Conservation (phyloP, 208 protist species). For the Wallacemonas sp. region DNA sequence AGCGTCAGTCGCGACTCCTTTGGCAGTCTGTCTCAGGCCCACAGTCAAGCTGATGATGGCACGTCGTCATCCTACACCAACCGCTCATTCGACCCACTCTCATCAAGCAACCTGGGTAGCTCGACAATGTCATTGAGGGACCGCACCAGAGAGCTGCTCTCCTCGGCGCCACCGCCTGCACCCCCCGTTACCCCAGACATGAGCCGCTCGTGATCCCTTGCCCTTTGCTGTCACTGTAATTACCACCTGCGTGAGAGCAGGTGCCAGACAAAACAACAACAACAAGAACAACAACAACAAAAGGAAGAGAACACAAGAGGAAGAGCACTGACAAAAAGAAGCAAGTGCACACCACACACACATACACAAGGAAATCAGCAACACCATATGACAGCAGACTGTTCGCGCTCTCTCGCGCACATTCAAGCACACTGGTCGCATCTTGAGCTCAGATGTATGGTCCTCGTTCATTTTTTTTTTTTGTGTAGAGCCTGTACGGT, state of each 20-base stretch:
- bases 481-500: too few species aligned
- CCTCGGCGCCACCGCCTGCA: slow-evolving; percentile 9
- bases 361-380: not conserved
- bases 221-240: not conserved
- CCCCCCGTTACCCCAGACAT: not conserved
- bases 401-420: too few species aligned
- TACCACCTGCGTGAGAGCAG: not conserved
- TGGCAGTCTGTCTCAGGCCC: slow-evolving; percentile 6
- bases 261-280: not conserved
- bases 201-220: not conserved
- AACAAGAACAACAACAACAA: not conserved
- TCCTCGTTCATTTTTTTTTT: too few species aligned
- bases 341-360: not conserved
- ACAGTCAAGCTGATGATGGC: slow-evolving; percentile 8
- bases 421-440: too few species aligned
- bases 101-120: slow-evolving; percentile 7
- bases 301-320: not conserved
- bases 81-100: slow-evolving; percentile 16
- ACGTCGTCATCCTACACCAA: slow-evolving; percentile 11
- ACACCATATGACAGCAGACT: not conserved
- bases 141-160: slow-evolving; percentile 29
- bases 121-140: slow-evolving; percentile 19
- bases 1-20: slow-evolving; percentile 7
- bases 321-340: not conserved
- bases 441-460: too few species aligned